Conservation (phyloP, 2,329 filamentous ascomycete genomes). For the Xylariaceae sp. region DNA sequence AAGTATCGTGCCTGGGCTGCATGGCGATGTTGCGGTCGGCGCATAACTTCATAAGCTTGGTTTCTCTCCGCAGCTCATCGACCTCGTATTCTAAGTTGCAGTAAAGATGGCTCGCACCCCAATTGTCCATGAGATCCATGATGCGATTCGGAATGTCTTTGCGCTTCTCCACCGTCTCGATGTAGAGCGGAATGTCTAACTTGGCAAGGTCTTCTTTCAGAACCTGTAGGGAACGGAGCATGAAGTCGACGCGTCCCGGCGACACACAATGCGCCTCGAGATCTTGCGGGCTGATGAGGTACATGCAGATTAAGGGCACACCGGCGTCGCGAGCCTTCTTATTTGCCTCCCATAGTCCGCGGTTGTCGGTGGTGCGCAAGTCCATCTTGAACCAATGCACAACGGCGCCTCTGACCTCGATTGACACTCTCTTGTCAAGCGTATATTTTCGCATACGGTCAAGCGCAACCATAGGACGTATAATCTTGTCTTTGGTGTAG, state of each 20-base stretch:
- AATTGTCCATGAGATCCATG: constrained; percentile 60
- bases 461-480: constrained; percentile 68
- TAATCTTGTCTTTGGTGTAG: constrained; percentile 65
- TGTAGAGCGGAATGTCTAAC: constrained; percentile 70
- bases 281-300: constrained; percentile 77
- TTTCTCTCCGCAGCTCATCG: constrained; percentile 78
- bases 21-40: constrained; percentile 61
- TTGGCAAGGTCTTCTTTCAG: constrained; percentile 62
- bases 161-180: constrained; percentile 65
- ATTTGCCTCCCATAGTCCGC: constrained; percentile 60
- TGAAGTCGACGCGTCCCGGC: constrained; percentile 72
- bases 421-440: constrained; percentile 52
- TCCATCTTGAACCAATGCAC: constrained; percentile 92
- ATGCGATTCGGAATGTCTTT: constrained; percentile 57
- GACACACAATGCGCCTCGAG: constrained; percentile 74
- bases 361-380: constrained; percentile 69
- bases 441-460: constrained; percentile 38
- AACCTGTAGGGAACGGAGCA: constrained; percentile 62
- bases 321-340: constrained; percentile 60
- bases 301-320: constrained; percentile 69
- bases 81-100: constrained; percentile 90
- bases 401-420: constrained; percentile 56
- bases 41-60: constrained; percentile 56
- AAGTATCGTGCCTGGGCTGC: constrained; percentile 73
- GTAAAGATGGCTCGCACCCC: constrained; percentile 70